These are phyloP conservation scores for Zygnema circumcarinatum DNA, from an alignment of 139 green algal species.

Conservation along the genomic window DNA sequence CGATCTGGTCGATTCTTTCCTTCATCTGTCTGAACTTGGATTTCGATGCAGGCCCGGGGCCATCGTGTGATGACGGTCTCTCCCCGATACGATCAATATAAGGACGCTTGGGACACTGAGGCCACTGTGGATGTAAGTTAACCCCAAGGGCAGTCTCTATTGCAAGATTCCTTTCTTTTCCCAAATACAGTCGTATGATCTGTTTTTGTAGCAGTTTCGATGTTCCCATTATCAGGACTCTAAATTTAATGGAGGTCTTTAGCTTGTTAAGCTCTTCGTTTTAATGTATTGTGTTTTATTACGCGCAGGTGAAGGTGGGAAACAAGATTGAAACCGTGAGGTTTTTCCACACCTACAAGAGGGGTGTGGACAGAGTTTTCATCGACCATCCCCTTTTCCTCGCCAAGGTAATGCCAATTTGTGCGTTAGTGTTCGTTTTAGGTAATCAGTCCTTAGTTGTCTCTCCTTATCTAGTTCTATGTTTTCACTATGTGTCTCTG, in stretches of 20 bases:
- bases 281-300: not conserved
- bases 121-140: conserved; percentile 55
- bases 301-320: conserved; percentile 55
- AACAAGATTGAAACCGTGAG: conserved; percentile 70
- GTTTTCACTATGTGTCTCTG: too few relatives aligned
- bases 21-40: too few relatives aligned
- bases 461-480: too few relatives aligned
- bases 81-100: conserved; percentile 95
- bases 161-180: too few relatives aligned
- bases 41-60: conserved; percentile 76
- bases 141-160: too few relatives aligned
- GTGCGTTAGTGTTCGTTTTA: not conserved
- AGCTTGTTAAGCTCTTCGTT: too few relatives aligned
- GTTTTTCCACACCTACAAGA: conserved; percentile 97
- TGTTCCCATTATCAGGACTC: too few relatives aligned
- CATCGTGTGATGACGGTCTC: conserved; percentile 95
- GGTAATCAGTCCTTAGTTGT: too few relatives aligned
- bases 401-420: conserved; percentile 80
- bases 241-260: too few relatives aligned
- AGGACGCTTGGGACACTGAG: conserved; percentile 93
- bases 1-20: too few relatives aligned
- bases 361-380: conserved; percentile 96
- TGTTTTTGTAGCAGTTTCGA: not conserved
- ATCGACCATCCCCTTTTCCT: conserved; percentile 95
- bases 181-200: not conserved